Evolutionary conservation across 2,329 filamentous ascomycete species (phyloP).

Genomic region (Amylocarpus encephaloides): DNA sequence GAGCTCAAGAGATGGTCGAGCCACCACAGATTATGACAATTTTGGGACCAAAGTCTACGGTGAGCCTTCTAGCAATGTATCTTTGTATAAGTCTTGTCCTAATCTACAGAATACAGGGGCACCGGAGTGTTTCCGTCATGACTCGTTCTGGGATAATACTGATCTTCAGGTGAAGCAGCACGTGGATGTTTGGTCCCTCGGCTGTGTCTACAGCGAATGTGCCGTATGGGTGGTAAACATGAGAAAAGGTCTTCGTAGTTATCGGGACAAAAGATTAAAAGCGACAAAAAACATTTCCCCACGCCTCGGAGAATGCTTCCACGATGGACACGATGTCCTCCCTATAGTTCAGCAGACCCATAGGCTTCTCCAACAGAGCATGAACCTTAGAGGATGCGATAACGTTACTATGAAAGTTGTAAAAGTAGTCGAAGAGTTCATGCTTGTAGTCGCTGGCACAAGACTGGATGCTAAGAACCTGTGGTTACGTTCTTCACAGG

Average conservation of each 20-base stretch:
- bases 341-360: background rate
- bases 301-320: background rate
- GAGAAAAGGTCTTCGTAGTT: background rate
- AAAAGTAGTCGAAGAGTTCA: too few species aligned
- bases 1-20: background rate
- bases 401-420: too few species aligned
- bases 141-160: background rate
- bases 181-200: slow-evolving; percentile 29
- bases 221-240: slow-evolving; percentile 18
- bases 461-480: too few species aligned
- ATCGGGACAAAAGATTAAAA: background rate
- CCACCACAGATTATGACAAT: background rate
- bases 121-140: slow-evolving; percentile 24
- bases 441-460: too few species aligned
- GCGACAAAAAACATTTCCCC: background rate
- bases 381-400: too few species aligned
- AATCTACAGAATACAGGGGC: slow-evolving; percentile 18
- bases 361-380: background rate
- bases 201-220: slow-evolving; percentile 26
- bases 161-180: background rate
- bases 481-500: too few species aligned
- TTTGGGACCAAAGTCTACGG: slow-evolving; percentile 14
- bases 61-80: background rate
- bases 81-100: background rate
- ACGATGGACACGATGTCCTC: background rate